Percentiles rank a stretch among this genome's conserved stretches.
phyloP scores from a whole-genome alignment of 352 stramenopile species.

The Phytophthora kernoviae region DNA sequence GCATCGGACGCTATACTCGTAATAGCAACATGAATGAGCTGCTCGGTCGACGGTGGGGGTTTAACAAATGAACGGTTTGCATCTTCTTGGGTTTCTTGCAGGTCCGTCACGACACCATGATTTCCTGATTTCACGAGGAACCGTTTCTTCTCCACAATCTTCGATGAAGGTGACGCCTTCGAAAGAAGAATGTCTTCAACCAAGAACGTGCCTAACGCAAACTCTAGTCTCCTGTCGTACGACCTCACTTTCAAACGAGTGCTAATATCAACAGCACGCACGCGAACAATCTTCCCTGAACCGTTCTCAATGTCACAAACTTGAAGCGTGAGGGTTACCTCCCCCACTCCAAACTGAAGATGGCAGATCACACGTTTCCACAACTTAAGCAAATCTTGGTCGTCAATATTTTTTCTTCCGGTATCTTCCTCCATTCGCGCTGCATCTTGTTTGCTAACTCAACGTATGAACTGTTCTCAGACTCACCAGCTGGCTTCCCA shows the following conservation, averaged over 20 bases:
- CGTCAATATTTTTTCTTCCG: constrained; percentile 58
- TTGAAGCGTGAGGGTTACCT: constrained; percentile 58
- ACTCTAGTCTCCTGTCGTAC: constrained; percentile 73
- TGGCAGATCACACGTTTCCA: constrained; percentile 75
- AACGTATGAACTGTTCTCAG: constrained; percentile 42
- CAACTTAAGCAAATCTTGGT: constrained; percentile 78
- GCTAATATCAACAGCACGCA: constrained; percentile 61
- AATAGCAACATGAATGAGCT: constrained; percentile 75
- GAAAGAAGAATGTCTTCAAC: constrained; percentile 74
- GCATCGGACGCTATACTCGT: constrained; percentile 72
- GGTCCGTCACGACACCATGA: constrained; percentile 30
- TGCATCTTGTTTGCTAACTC: constrained; percentile 43
- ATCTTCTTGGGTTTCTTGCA: constrained; percentile 20
- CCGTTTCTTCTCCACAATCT: constrained; percentile 43
- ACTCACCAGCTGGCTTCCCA: constrained; percentile 17
- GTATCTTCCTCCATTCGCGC: constrained; percentile 41
- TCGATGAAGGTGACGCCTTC: constrained; percentile 20
- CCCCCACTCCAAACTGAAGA: constrained; percentile 59
- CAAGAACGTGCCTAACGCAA: constrained; percentile 72
- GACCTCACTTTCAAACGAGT: constrained; percentile 66
- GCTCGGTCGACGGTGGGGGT: constrained; percentile 35
- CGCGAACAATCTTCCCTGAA: constrained; percentile 56
- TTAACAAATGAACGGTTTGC: constrained; percentile 4
- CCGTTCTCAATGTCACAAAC: constrained; percentile 48
- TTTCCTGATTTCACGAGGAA: constrained; percentile 74